Conservation (phyloP, 208 protist species). For the Trypanosoma brucei region DNA sequence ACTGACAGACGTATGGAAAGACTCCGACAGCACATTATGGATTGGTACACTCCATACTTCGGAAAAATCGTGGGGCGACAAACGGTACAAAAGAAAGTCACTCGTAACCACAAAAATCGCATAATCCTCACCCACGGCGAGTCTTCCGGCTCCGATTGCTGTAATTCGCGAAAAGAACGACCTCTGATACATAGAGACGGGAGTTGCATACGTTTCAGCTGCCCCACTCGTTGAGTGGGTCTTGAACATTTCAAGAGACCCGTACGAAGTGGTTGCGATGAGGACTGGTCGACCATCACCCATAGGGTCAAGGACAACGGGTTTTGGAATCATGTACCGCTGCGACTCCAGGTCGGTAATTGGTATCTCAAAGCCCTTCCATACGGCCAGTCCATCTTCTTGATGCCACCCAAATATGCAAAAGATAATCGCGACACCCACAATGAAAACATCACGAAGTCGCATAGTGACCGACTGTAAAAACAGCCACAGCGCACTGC, state of each 20-base stretch:
- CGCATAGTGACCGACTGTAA: conserved; percentile 40
- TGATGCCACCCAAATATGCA: conserved; percentile 82
- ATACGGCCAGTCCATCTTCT: conserved; percentile 62
- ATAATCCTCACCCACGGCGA: conserved; percentile 27
- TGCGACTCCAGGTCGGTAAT: conserved; percentile 34
- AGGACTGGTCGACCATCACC: conserved; percentile 50
- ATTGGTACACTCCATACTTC: conserved; percentile 47
- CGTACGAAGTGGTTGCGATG: conserved; percentile 30
- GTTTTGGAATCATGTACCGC: conserved; percentile 45
- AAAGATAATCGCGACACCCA: conserved; percentile 57
- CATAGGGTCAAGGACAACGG: conserved; percentile 52
- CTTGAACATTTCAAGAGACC: conserved; percentile 35
- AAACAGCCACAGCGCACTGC: too few species aligned
- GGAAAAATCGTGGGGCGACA: conserved; percentile 18
- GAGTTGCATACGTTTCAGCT: conserved; percentile 46
- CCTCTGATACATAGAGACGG: conserved; percentile 22
- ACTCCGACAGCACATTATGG: conserved; percentile 14
- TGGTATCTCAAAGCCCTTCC: conserved; percentile 55
- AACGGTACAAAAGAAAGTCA: conserved; percentile 31
- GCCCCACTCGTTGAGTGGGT: conserved; percentile 43
- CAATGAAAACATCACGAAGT: conserved; percentile 72
- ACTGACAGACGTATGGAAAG: conserved; percentile 50
- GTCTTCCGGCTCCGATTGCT: conserved; percentile 53
- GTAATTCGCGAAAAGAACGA: conserved; percentile 38
- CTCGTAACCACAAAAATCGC: conserved; percentile 54